These are phyloP conservation scores for Isochrysis galbana DNA, from an alignment of 78 protist species.

Conservation along the genomic window DNA sequence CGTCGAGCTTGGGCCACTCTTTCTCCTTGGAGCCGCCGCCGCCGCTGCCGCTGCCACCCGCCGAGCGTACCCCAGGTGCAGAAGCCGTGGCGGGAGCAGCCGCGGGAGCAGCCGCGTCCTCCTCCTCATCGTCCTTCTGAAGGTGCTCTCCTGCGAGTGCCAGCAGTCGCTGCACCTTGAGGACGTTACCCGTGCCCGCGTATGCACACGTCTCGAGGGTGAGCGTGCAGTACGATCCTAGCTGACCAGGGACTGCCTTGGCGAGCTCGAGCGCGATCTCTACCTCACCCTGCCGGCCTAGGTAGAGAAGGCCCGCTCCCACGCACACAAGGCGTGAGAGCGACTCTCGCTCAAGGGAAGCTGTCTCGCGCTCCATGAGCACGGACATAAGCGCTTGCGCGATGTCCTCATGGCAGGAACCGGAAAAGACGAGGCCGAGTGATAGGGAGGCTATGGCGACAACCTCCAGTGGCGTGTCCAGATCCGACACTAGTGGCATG, in stretches of 20 bases:
- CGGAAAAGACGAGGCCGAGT: slow-evolving; percentile 87
- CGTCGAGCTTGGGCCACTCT: neutral
- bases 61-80: neutral
- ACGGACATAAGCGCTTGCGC: neutral
- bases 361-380: slow-evolving; percentile 28
- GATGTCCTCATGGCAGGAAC: slow-evolving; percentile 72
- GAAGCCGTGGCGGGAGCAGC: neutral
- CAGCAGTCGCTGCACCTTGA: slow-evolving; percentile 86
- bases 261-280: slow-evolving; percentile 77
- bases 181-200: slow-evolving; percentile 96
- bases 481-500: slow-evolving; percentile 56
- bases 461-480: slow-evolving; percentile 71
- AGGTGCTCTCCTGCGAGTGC: slow-evolving; percentile 75
- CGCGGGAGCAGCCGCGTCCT: slow-evolving; percentile 10
- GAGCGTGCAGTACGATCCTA: slow-evolving; percentile 24
- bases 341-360: slow-evolving; percentile 4
- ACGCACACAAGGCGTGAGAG: slow-evolving; percentile 62
- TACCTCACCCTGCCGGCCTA: slow-evolving; percentile 75
- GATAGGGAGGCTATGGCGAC: slow-evolving; percentile 80
- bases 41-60: neutral
- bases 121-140: slow-evolving; percentile 47
- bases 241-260: slow-evolving; percentile 63
- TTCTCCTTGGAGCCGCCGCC: neutral
- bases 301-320: slow-evolving; percentile 80
- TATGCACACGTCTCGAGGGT: slow-evolving; percentile 91